phyloP scores from a whole-genome alignment of 2,329 filamentous ascomycete species.

The Metarhizium guizhouense region DNA sequence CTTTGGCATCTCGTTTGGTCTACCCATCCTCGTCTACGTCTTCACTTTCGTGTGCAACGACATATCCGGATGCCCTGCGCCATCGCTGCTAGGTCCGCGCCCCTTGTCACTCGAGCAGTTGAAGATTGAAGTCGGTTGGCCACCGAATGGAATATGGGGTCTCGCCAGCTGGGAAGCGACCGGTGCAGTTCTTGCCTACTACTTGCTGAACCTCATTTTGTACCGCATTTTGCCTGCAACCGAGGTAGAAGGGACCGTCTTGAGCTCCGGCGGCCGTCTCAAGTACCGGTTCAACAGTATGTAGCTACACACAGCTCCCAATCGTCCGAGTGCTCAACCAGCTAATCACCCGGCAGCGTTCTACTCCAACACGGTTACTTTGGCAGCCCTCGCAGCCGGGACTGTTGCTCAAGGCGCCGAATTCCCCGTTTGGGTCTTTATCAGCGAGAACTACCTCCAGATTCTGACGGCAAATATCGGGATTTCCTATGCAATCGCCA shows the following conservation, averaged over 20 bases:
- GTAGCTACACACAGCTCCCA: constrained; percentile 11
- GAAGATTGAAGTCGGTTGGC: constrained; percentile 78
- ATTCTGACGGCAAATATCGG: constrained; percentile 76
- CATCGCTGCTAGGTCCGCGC: constrained; percentile 65
- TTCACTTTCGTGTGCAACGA: constrained; percentile 89
- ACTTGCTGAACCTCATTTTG: constrained; percentile 64
- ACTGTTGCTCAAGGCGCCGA: constrained; percentile 69
- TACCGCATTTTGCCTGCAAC: constrained; percentile 69
- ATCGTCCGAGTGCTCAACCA: constrained; percentile 8
- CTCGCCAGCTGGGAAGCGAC: constrained; percentile 62
- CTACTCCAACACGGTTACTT: constrained; percentile 62
- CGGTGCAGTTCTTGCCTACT: constrained; percentile 67
- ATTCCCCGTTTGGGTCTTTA: constrained; percentile 85
- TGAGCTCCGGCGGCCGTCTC: constrained; percentile 63
- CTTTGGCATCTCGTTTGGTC: constrained; percentile 66
- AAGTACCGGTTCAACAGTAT: constrained; percentile 76
- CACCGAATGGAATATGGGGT: constrained; percentile 57
- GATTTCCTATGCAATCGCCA: constrained; percentile 63
- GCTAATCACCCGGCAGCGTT: constrained; percentile 47
- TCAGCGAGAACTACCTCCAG: constrained; percentile 83
- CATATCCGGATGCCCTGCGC: constrained; percentile 79
- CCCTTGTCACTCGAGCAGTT: constrained; percentile 63
- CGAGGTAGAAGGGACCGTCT: constrained; percentile 59
- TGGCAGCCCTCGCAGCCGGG: constrained; percentile 63
- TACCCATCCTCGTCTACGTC: constrained; percentile 70